phyloP scores from a whole-genome alignment of 192 early-diverging fungal species.

The Phycomyces nitens region DNA sequence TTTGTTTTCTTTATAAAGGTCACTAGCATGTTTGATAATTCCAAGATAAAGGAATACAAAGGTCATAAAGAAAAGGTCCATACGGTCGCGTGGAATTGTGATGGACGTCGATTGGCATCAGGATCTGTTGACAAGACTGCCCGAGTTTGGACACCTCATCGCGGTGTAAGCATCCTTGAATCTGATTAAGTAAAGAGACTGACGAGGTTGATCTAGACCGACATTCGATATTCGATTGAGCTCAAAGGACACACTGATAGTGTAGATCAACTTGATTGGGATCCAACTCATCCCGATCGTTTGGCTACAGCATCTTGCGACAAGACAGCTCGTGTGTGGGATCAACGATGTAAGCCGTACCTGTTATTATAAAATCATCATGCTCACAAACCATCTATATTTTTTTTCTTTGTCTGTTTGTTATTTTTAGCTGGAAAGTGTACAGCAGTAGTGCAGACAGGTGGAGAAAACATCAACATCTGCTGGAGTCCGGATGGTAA shows the following conservation, averaged over 20 bases:
- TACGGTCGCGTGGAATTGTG: constrained; percentile 73
- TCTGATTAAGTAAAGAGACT: background rate
- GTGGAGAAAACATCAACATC: constrained; percentile 84
- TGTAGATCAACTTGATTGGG: constrained; percentile 78
- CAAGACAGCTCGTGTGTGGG: constrained; percentile 79
- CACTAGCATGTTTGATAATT: constrained; percentile 34
- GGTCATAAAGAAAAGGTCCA: constrained; percentile 59
- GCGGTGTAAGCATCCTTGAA: constrained; percentile 40
- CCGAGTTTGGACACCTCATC: constrained; percentile 63
- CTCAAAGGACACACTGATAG: constrained; percentile 74
- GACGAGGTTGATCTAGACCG: constrained; percentile 34
- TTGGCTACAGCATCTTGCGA: constrained; percentile 77
- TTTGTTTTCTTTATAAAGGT: constrained; percentile 23
- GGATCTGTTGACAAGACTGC: constrained; percentile 75
- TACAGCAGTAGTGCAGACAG: constrained; percentile 56
- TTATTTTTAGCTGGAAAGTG: constrained; percentile 47
- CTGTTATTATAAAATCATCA: background rate
- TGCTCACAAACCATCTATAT: background rate
- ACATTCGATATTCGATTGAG: constrained; percentile 57
- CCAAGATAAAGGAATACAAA: constrained; percentile 49
- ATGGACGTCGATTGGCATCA: constrained; percentile 63
- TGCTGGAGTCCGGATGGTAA: constrained; percentile 78
- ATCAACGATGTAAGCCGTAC: constrained; percentile 57
- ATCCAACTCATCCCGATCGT: constrained; percentile 65
- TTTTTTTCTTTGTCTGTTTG: background rate